A percentile compares a stretch with the other conserved stretches of the same genome.
Evolutionary conservation across 2,329 filamentous ascomycete genomes (phyloP).

Genomic region (Periconia macrospinosa): DNA sequence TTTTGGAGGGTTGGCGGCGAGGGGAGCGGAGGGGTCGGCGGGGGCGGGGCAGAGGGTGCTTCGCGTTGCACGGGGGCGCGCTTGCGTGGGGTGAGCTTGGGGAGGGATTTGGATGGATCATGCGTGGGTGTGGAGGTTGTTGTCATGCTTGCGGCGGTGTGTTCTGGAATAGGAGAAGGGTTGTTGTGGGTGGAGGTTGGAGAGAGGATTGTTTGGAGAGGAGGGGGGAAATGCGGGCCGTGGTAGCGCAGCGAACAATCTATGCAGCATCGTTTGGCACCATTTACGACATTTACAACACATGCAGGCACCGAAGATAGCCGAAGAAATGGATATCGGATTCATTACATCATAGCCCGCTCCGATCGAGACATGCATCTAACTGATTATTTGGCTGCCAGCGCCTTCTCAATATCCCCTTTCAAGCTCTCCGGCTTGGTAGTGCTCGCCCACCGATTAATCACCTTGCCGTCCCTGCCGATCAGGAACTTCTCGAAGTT

Average conservation of each 20-base stretch:
- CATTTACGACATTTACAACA: neutral
- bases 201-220: neutral
- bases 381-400: constrained; percentile 40
- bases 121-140: neutral
- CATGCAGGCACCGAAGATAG: too few relatives aligned
- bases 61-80: constrained; percentile 23
- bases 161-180: neutral
- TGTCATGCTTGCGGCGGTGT: constrained; percentile 5
- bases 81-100: constrained; percentile 41
- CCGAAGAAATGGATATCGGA: neutral
- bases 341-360: neutral
- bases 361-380: neutral
- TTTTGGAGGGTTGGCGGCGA: constrained; percentile 64
- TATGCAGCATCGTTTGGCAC: neutral
- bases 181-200: neutral
- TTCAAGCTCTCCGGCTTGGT: constrained; percentile 84
- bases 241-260: neutral
- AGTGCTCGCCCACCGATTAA: constrained; percentile 81
- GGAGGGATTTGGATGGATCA: constrained; percentile 31
- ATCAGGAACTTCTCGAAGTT: constrained; percentile 99
- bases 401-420: constrained; percentile 72
- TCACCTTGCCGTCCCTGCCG: constrained; percentile 81
- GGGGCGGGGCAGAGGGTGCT: constrained; percentile 57
- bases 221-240: too few relatives aligned
- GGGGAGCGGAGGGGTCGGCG: constrained; percentile 74